Conservation (phyloP, 768 basidiomycete genomes). For the Russula brevipes region DNA sequence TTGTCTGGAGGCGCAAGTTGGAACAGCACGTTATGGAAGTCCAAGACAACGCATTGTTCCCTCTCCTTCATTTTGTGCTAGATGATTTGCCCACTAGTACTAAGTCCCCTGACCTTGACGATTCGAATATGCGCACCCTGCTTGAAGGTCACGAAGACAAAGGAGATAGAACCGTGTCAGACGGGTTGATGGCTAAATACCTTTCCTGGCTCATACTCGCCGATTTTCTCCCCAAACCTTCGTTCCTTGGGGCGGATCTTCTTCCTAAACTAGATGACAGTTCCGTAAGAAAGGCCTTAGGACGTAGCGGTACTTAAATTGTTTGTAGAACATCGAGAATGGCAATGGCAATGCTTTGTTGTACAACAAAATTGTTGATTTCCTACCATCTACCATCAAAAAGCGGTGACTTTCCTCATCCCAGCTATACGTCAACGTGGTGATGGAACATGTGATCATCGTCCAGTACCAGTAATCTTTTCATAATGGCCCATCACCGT, state of each 20-base stretch:
- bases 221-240: constrained; percentile 67
- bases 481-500: constrained; percentile 13
- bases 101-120: constrained; percentile 86
- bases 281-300: constrained; percentile 55
- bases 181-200: constrained; percentile 77
- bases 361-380: not conserved
- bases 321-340: not conserved
- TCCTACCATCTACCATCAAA: not conserved
- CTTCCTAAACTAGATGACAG: constrained; percentile 45
- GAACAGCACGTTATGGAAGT: constrained; percentile 93
- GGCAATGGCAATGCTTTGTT: not conserved
- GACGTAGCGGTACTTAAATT: constrained; percentile 49
- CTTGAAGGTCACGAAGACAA: constrained; percentile 38
- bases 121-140: constrained; percentile 71
- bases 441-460: not conserved
- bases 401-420: not conserved
- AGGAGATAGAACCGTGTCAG: constrained; percentile 57
- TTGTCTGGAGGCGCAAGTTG: constrained; percentile 85
- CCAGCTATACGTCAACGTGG: not conserved
- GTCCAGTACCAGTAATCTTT: not conserved
- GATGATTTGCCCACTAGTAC: constrained; percentile 97
- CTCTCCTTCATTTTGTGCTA: constrained; percentile 92
- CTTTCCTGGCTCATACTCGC: constrained; percentile 88
- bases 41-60: constrained; percentile 96
- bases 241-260: constrained; percentile 34